Evolutionary conservation across 495 filamentous ascomycete species (phyloP).

Genomic region (Aspergillus campestris): DNA sequence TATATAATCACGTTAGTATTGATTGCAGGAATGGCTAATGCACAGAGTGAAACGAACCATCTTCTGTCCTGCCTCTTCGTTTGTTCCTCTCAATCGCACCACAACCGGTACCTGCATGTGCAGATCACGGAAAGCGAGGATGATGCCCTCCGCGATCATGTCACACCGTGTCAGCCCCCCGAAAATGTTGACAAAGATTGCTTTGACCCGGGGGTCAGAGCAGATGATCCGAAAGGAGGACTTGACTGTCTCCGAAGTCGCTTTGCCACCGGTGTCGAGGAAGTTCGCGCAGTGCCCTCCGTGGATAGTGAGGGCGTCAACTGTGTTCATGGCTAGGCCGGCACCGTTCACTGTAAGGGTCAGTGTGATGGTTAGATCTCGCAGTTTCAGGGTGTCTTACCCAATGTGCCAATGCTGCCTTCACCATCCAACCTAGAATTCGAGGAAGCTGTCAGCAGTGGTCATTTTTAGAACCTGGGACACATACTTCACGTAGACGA

Average conservation of each 20-base stretch:
- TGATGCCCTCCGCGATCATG: conserved; percentile 81
- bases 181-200: conserved; percentile 86
- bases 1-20: conserved; percentile 17
- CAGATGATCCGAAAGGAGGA: conserved; percentile 65
- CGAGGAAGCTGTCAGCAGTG: conserved; percentile 4
- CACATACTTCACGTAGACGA: conserved; percentile 58
- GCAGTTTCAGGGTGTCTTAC: conserved; percentile 15
- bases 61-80: conserved; percentile 66
- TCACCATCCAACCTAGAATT: conserved; percentile 31
- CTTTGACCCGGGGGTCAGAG: conserved; percentile 59
- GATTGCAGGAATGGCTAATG: not conserved
- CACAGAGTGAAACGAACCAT: conserved; percentile 38
- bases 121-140: conserved; percentile 69
- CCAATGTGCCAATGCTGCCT: conserved; percentile 59
- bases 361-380: not conserved
- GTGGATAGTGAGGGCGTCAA: conserved; percentile 62
- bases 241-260: conserved; percentile 76
- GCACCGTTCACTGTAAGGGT: conserved; percentile 63
- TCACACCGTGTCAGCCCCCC: conserved; percentile 76
- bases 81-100: conserved; percentile 76
- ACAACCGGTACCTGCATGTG: conserved; percentile 66
- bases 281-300: conserved; percentile 70
- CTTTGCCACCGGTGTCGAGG: conserved; percentile 85
- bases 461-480: not conserved
- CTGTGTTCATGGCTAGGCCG: conserved; percentile 87